phyloP scores from a whole-genome alignment of 768 basidiomycete genomes.

The Tylopilus balloui region DNA sequence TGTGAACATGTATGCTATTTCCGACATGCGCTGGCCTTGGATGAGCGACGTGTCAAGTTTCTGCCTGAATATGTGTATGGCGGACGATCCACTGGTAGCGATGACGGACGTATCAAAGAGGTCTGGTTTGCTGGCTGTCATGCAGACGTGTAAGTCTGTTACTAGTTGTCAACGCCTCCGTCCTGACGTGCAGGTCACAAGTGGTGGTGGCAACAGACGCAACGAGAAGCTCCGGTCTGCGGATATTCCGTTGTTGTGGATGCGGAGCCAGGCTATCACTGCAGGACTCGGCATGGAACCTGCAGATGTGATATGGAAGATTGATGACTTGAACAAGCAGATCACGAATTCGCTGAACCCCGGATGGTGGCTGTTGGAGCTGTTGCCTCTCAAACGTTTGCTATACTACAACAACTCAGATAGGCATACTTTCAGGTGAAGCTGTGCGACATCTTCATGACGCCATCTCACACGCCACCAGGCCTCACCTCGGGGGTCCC shows the following conservation, averaged over 20 bases:
- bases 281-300: constrained; percentile 23
- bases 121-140: constrained; percentile 42
- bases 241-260: constrained; percentile 29
- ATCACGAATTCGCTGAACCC: constrained; percentile 15
- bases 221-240: constrained; percentile 28
- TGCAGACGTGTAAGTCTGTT: constrained; percentile 34
- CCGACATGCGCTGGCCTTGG: constrained; percentile 45
- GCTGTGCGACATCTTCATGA: neutral
- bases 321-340: constrained; percentile 23
- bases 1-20: constrained; percentile 38
- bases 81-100: constrained; percentile 10
- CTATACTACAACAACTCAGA: constrained; percentile 30
- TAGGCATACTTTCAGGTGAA: constrained; percentile 18
- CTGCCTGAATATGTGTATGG: constrained; percentile 40
- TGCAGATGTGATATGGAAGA: constrained; percentile 27
- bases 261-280: constrained; percentile 28
- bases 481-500: constrained; percentile 26
- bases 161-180: neutral
- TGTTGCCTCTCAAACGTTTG: constrained; percentile 24
- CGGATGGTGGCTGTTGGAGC: constrained; percentile 24
- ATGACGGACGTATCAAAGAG: constrained; percentile 33
- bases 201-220: constrained; percentile 27
- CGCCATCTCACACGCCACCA: constrained; percentile 11
- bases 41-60: constrained; percentile 46
- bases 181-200: constrained; percentile 8